phyloP scores from a whole-genome alignment of 805 yeast genomes.

The Ogataea paraovalis region DNA sequence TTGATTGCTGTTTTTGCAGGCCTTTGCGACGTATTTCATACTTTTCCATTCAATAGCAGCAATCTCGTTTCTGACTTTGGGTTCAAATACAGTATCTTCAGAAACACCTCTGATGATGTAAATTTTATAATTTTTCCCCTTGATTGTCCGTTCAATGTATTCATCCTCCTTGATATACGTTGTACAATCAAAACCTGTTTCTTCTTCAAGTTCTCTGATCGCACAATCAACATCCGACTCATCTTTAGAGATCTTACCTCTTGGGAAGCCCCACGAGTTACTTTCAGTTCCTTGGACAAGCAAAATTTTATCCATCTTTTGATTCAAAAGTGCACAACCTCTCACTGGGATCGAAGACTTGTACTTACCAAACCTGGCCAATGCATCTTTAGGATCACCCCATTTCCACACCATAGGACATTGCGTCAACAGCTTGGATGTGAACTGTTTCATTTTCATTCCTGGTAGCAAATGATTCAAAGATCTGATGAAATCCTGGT shows the following conservation, averaged over 20 bases:
- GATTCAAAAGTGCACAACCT: conserved; percentile 86
- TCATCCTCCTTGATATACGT: conserved; percentile 65
- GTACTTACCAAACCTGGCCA: conserved; percentile 75
- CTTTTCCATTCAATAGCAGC: conserved; percentile 77
- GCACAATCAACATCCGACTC: conserved; percentile 90
- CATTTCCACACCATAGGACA: conserved; percentile 82
- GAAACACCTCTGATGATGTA: conserved; percentile 76
- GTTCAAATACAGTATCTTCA: conserved; percentile 68
- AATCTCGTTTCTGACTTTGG: conserved; percentile 86
- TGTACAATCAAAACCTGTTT: conserved; percentile 83
- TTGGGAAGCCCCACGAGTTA: conserved; percentile 86
- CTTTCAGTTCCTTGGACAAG: conserved; percentile 84
- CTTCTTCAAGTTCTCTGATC: conserved; percentile 86
- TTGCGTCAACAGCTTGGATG: conserved; percentile 58
- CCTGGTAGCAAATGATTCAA: conserved; percentile 73
- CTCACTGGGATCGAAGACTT: conserved; percentile 91
- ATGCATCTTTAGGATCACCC: conserved; percentile 77
- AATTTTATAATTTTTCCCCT: conserved; percentile 82
- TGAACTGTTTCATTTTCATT: conserved; percentile 73
- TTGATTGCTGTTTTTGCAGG: conserved; percentile 28
- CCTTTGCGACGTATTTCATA: conserved; percentile 40
- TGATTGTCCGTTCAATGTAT: conserved; percentile 73
- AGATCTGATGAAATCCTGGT: conserved; percentile 74
- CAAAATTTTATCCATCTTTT: conserved; percentile 62
- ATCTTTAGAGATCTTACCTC: conserved; percentile 93